phyloP scores from a whole-genome alignment of 768 basidiomycete species.

The Tylopilus vinaceipallidus region DNA sequence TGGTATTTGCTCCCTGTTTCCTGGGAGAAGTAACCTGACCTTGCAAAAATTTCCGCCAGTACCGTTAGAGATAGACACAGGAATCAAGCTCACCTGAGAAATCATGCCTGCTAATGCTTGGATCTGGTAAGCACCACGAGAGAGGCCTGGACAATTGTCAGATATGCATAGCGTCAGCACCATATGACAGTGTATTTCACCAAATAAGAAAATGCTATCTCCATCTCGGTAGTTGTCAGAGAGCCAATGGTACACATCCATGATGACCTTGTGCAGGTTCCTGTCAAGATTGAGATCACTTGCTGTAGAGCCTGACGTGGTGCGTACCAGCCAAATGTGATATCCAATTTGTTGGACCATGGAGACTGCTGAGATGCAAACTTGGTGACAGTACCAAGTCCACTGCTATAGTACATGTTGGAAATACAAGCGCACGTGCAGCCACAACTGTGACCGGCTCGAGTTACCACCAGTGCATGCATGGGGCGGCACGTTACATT shows the following conservation, averaged over 20 bases:
- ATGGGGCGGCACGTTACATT: no score
- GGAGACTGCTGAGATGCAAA: constrained; percentile 18
- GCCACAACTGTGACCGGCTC: no score
- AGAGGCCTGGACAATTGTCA: constrained; percentile 36
- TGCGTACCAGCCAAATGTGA: constrained; percentile 37
- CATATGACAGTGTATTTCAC: background rate
- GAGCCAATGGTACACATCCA: constrained; percentile 41
- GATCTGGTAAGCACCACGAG: constrained; percentile 48
- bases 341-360: constrained; percentile 30
- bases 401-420: constrained; percentile 42
- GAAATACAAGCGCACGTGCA: no score
- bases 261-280: constrained; percentile 26
- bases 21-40: constrained; percentile 38
- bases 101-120: constrained; percentile 39
- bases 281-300: background rate
- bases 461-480: no score
- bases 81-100: constrained; percentile 27
- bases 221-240: constrained; percentile 30
- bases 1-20: constrained; percentile 41
- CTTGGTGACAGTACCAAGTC: constrained; percentile 37
- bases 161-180: background rate
- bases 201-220: no score
- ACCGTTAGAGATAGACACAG: no score
- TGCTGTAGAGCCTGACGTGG: background rate
- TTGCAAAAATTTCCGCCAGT: constrained; percentile 7